Percentiles rank a stretch among this genome's conserved stretches.
phyloP scores from a whole-genome alignment of 2,329 filamentous ascomycete species.

The Aspergillus phoenicis region DNA sequence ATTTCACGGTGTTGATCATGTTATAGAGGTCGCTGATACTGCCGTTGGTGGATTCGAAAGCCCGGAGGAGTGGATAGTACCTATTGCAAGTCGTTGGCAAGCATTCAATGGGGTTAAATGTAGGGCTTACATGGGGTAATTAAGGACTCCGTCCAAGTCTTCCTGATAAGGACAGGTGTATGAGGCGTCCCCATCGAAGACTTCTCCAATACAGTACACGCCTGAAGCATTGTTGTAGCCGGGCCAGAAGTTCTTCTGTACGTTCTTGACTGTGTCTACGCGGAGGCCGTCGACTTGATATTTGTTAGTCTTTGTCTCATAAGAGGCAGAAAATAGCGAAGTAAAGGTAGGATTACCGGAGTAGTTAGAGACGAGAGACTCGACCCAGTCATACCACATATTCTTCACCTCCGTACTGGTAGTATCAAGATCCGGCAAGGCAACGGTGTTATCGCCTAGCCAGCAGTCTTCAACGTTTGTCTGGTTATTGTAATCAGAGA shows the following conservation, averaged over 20 bases:
- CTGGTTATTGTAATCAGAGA: conserved; percentile 57
- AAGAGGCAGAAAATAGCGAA: too few relatives aligned
- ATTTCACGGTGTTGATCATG: conserved; percentile 38
- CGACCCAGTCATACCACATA: conserved; percentile 61
- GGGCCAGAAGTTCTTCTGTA: conserved; percentile 50
- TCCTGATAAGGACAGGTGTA: conserved; percentile 50
- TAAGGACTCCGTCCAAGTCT: conserved; percentile 50
- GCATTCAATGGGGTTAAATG: background rate
- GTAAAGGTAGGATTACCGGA: conserved; percentile 50
- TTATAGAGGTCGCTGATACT: conserved; percentile 39
- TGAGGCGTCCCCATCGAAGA: conserved; percentile 42
- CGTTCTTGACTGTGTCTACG: conserved; percentile 55
- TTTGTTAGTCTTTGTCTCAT: background rate
- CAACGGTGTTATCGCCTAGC: conserved; percentile 56
- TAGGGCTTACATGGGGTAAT: conserved; percentile 45
- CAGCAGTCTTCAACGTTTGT: conserved; percentile 53
- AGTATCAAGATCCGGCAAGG: conserved; percentile 65
- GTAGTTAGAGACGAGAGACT: conserved; percentile 60
- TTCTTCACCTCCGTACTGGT: conserved; percentile 51
- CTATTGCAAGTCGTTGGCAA: conserved; percentile 9
- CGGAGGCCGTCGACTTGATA: conserved; percentile 52
- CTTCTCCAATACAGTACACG: conserved; percentile 54
- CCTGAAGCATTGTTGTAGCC: conserved; percentile 44
- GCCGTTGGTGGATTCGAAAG: conserved; percentile 38
- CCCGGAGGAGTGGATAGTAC: conserved; percentile 39